Evolutionary conservation across 108 stramenopile species (phyloP).

Genomic region (Parietichytrium sp.): DNA sequence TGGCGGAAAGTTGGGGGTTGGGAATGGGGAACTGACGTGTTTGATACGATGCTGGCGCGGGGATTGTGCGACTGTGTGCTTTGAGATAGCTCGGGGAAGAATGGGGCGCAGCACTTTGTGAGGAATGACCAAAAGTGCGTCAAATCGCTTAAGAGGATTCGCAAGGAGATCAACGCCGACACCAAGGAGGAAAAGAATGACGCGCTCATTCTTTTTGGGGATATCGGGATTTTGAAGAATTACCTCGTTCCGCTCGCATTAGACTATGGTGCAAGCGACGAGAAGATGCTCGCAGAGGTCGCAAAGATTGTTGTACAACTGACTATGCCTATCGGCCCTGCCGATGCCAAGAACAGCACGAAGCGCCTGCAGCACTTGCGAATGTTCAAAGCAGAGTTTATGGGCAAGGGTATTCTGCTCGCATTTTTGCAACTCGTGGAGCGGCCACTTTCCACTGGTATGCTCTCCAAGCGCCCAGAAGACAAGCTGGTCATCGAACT

Average conservation of each 20-base stretch:
- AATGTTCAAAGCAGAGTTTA: not conserved
- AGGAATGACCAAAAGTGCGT: slow-evolving; percentile 6
- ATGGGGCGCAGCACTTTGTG: not conserved
- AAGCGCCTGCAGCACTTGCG: slow-evolving; percentile 8
- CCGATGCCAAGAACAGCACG: not conserved
- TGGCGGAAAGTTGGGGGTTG: too few relatives aligned
- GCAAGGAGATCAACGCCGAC: slow-evolving; percentile 28
- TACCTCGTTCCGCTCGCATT: not conserved
- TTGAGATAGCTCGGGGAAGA: not conserved
- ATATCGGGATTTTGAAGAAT: not conserved
- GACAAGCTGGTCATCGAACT: slow-evolving; percentile 4
- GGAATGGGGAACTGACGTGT: too few relatives aligned
- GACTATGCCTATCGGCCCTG: slow-evolving; percentile 5
- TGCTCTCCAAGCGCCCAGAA: not conserved
- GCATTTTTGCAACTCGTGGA: slow-evolving; percentile 31
- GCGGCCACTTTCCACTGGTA: not conserved
- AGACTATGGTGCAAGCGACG: too few relatives aligned
- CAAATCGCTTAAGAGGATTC: slow-evolving; percentile 15
- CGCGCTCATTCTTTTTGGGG: not conserved
- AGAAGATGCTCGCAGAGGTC: slow-evolving; percentile 10
- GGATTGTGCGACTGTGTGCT: too few relatives aligned
- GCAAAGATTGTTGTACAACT: slow-evolving; percentile 22
- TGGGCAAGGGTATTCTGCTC: not conserved
- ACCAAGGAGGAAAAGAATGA: not conserved
- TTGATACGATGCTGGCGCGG: too few relatives aligned